Evolutionary conservation across 164 flowering plant species (phyloP), one percentile per base, ranked within the genome.

Genomic region (Aristolochia fimbriata): DNA sequence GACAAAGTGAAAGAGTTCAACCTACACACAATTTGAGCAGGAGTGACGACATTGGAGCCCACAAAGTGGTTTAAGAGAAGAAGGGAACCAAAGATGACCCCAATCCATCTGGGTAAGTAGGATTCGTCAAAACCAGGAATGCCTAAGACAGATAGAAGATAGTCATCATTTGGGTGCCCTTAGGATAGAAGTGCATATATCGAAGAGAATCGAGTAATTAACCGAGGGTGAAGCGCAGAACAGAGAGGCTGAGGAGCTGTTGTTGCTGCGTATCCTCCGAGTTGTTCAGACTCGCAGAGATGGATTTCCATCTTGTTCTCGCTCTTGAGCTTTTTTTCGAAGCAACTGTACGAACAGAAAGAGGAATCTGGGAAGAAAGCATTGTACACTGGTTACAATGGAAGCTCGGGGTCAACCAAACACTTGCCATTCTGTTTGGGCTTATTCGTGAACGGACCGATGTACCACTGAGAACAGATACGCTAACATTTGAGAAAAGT

Each of bases 161-260:
- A 37, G 10, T 37, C 43, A 37, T 37, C 8, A 37, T 10, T 37
- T 37, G 12, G 43, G 43, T 37, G 30, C 43, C 43, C 1, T 7
- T 10, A 37, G 7, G 43, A 37, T 37, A 37, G 1, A 7, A 37
- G 7, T 7, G 8, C 9, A 37, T 37, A 10, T 37, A 37, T 7
- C 9, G 1, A 68, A 62, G 55, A 48, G 46, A 50, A 7, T 15
- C 25, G 59, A 15, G 24, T 1, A 1, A 52, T 63, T 47, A 21
- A 84, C 97, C 97, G 45, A 91, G 70, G 0, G 97, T 91, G 69
- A 91, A 91, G 53, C 97, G 96, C 65, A 91, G 90, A 64, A 91
- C 97, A 13, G 96, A 91, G 78, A 91, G 85, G 51, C 86, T 85
- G 68, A 83, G 78, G 55, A 81, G 86, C 17, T 78, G 86, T 27